Base-by-base conservation (phyloP, 768 basidiomycete genomes). In the Rhodotorula sphaerocarpa region DNA sequence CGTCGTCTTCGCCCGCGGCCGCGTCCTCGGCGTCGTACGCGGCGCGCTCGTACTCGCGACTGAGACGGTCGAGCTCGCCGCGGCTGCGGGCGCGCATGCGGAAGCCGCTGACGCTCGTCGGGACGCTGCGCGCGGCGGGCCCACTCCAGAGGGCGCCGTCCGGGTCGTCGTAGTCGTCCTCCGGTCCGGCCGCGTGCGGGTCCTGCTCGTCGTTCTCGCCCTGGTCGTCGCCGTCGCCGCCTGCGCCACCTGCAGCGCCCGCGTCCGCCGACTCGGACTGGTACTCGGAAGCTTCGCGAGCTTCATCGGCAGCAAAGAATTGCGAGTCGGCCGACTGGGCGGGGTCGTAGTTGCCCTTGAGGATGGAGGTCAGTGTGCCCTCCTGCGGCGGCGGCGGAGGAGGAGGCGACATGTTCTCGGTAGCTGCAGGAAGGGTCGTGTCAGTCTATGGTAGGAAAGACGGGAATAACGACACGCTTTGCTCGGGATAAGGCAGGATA, bases 91-190 rank as follows among this genome's bases (percentile, higher is more conserved):
- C 55, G 7, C 68, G 54, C 65, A 70, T 63, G 20, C 64, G 27
- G 36, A 66, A 66, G 10, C 61, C 65, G n/a, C 58, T 57, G 6
- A 58, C 51, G 21, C 50, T 50, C 27, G 61, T 66, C 36, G 68
- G 61, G 33, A 70, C 62, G 23, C 33, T 36, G 42, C 43, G 44
- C 0, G 61, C 68, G 21, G 61, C 68, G 11, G 61, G 61, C 1
- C 64, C 64, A 25, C 55, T 42, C 47, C 52, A 70, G 27, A 64
- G 39, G 30, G 50, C 45, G 12, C 68, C 64, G 41, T 60, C 61
- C 3, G 58, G 61, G 45, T 66, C 68, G 45, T 65, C 67, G 48
- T 62, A 69, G 61, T 65, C 64, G 64, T 65, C 64, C 36, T 65
- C 64, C 10, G 28, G 27, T 20, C 57, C 57, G 12, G 57, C 57